These are phyloP conservation scores for Nematocida minor DNA, from an alignment of 371 early-diverging fungal genomes.

Conservation along the genomic window DNA sequence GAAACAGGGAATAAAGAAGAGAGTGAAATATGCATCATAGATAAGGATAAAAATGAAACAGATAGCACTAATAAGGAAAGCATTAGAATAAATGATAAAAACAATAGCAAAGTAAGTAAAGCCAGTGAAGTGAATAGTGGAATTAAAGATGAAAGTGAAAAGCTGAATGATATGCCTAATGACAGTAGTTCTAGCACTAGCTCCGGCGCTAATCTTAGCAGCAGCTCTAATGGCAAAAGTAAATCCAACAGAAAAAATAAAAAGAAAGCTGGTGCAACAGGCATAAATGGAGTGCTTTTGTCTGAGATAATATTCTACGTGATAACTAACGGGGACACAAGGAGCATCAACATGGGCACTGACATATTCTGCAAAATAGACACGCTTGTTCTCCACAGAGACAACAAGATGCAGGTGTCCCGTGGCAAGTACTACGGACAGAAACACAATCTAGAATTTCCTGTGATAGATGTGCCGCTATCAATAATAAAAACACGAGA, in stretches of 20 bases:
- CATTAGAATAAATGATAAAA: not conserved
- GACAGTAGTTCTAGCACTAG: no score
- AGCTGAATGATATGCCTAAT: not conserved
- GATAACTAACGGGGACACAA: conserved; percentile 12
- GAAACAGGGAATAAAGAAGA: not conserved
- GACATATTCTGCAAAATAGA: conserved; percentile 43
- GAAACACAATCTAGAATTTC: conserved; percentile 48
- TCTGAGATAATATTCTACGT: conserved; percentile 48
- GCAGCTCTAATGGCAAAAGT: not conserved
- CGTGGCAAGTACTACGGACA: conserved; percentile 41
- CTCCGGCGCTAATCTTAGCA: no score
- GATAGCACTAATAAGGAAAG: not conserved
- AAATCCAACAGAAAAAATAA: not conserved
- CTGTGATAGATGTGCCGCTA: conserved; percentile 35
- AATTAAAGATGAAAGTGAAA: not conserved
- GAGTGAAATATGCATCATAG: not conserved
- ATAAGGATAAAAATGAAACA: not conserved
- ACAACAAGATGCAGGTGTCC: conserved; percentile 7
- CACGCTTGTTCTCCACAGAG: conserved; percentile 30
- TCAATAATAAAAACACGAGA: not conserved
- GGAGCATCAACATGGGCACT: not conserved
- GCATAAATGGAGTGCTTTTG: not conserved
- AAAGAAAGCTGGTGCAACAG: not conserved
- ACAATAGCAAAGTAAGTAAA: not conserved
- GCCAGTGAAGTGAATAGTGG: not conserved